Evolutionary conservation across 441 rosid genomes (phyloP), one percentile per base, ranked within the genome.

Genomic region (Eruca vesicaria): DNA sequence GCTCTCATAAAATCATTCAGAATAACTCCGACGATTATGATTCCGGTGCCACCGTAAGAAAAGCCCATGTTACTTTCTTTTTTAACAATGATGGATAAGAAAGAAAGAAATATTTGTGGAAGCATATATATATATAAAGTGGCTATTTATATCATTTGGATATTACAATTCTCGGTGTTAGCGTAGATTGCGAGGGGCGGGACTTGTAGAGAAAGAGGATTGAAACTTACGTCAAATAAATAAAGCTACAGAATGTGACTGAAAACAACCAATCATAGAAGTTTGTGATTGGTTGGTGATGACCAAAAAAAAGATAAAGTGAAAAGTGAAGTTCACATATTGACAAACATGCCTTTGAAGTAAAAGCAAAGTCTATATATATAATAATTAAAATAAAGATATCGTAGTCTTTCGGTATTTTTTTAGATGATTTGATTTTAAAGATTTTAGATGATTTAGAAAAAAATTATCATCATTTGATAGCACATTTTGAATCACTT

Each of bases 41-140:
- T 48, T 78, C 80, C 80, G 31, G 52, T 33, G 16, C 81, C 65
- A 3, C 77, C 69, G 64, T 78, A 66, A 15, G 77, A 68, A 38
- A 66, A 72, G 0, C 81, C 81, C 81, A 78, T 77, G 50, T 35
- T 14, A 52, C 19, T n/a, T 14, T 52, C 2, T 9, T 9, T 3
- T 53, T 9, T 10, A 53, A 53, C 28, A 53, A 16, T 61, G 48
- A 43, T 41, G 50, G 50, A 41, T 12, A 38, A 69, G 41, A 69
- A 63, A 11, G 56, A 41, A 64, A 36, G 41, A 55, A 36, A 52
- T n/a, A 65, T 63, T 29, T 5, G 38, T 38, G 10, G 60, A 56
- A 48, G 21, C 55, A 33, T 33, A 33, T 0, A 14, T 9, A 14
- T 6, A 71, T 52, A 63, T 26, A 28, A 61, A 21, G 6, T 50